phyloP scores from a whole-genome alignment of 179 eudicot genomes.

The Patellifolia procumbens region DNA sequence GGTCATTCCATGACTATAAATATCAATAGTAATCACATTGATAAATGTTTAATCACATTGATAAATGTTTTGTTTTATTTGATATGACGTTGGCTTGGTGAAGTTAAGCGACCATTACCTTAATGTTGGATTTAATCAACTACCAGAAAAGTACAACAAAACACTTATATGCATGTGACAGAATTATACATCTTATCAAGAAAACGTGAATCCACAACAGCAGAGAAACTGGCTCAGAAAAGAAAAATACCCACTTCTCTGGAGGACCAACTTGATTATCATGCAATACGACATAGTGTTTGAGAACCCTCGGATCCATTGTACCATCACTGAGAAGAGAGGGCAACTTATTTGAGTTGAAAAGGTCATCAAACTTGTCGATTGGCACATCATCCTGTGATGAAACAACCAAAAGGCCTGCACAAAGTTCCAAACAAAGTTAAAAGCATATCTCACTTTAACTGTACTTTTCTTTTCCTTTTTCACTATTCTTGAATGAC shows the following conservation, averaged over 20 bases:
- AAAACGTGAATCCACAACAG: neutral
- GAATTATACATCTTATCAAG: neutral
- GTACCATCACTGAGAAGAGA: conserved; percentile 76
- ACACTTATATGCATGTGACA: conserved; percentile 5
- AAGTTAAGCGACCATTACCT: neutral
- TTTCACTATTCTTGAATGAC: neutral
- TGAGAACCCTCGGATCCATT: conserved; percentile 95
- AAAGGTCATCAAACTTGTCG: conserved; percentile 79
- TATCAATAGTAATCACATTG: neutral
- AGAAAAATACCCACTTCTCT: conserved; percentile 52
- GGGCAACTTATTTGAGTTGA: conserved; percentile 79
- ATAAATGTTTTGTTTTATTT: neutral
- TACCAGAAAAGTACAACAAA: conserved; percentile 1
- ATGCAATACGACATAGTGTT: conserved; percentile 78
- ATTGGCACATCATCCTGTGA: conserved; percentile 84
- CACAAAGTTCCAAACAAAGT: conserved; percentile 28
- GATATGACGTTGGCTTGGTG: conserved; percentile 10
- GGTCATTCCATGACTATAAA: neutral
- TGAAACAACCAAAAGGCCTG: conserved; percentile 95
- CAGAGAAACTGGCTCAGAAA: conserved; percentile 2
- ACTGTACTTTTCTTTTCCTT: neutral
- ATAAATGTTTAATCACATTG: too few species aligned
- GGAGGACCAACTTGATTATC: conserved; percentile 77
- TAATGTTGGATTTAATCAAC: neutral
- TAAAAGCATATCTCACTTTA: conserved; percentile 13